Base-by-base conservation (phyloP, 768 basidiomycete species). In the Phylloporus rhodoxanthus region DNA sequence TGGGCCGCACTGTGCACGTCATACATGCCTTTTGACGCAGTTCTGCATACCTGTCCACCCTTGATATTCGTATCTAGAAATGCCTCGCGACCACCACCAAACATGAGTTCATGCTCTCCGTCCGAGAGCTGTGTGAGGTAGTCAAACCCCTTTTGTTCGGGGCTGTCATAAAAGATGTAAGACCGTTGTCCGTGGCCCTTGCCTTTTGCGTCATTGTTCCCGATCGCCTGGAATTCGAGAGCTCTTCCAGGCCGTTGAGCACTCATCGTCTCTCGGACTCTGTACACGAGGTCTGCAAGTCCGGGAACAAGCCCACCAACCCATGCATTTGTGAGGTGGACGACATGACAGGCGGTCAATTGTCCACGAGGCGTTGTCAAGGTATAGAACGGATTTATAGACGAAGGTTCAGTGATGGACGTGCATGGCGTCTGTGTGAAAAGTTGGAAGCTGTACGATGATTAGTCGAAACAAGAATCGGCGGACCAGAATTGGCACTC, bases 111-210 rank as follows among this genome's bases (percentile, higher is more conserved):
- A 41, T 68, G 66, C 45, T 69, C 74, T 37, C 64, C 70, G 10
- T 49, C 37, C 19, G 73, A 70, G 40, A 80, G 75, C 63, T 87
- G 85, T 6, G 84, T 84, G 51, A 87, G 76, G 61, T 87, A 87
- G 59, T 86, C 84, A 61, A 74, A 85, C 8, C 68, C 72, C 45
- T 68, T 66, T 19, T 45, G 51, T 9, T 64, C 56, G 4, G 63
- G 59, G 7, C 65, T 68, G 4, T 78, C 72, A 61, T 75, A 80
- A 61, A 87, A 80, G 30, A 84, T 68, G 61, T 80, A 86, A 6
- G 81, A 74, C 17, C 83, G 75, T 20, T 50, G 57, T n/a, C 76
- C 81, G 21, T 66, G 60, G 68, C 25, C 45, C 37, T 62, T 64
- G 28, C 23, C 28, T 8, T 5, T 44, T 19, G 26, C 45, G 4